Evolutionary conservation across 2,329 filamentous ascomycete species (phyloP).

Genomic region (Thelonectria olida): DNA sequence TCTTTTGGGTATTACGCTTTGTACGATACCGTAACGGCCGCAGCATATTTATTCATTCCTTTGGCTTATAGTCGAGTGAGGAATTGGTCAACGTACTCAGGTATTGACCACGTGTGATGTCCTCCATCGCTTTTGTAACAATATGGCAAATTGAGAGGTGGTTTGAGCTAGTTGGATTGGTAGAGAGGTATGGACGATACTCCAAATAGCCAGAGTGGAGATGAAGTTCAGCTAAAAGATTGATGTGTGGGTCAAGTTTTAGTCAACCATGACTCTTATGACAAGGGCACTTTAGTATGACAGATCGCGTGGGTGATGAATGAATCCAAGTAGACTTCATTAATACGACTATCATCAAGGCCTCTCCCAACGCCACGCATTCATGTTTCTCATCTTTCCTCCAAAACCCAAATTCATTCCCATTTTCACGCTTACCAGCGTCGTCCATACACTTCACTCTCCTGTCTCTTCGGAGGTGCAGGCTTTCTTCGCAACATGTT

Average conservation of each 20-base stretch:
- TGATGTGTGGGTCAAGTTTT: background rate
- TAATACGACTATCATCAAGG: slow-evolving; percentile 9
- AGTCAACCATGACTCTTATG: too few species aligned
- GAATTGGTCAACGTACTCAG: background rate
- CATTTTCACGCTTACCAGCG: slow-evolving; percentile 46
- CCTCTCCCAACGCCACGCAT: slow-evolving; percentile 3
- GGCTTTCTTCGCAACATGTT: slow-evolving; percentile 39
- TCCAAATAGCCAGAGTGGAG: background rate
- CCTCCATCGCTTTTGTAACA: too few species aligned
- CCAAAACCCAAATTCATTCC: background rate
- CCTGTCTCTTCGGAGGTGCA: slow-evolving; percentile 40
- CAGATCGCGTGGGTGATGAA: background rate
- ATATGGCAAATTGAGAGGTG: too few species aligned
- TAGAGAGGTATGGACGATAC: background rate
- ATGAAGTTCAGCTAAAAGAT: background rate
- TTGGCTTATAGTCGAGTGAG: slow-evolving; percentile 5
- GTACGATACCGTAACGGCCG: slow-evolving; percentile 24
- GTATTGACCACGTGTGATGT: background rate
- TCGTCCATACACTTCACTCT: slow-evolving; percentile 52
- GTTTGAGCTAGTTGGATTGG: background rate
- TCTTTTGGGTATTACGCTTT: slow-evolving; percentile 14
- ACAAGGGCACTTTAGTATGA: too few species aligned
- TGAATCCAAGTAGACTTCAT: background rate
- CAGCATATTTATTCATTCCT: slow-evolving; percentile 8
- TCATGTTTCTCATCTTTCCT: background rate